phyloP scores from a whole-genome alignment of 2,329 filamentous ascomycete genomes.

The Paraconiothyrium brasiliense region DNA sequence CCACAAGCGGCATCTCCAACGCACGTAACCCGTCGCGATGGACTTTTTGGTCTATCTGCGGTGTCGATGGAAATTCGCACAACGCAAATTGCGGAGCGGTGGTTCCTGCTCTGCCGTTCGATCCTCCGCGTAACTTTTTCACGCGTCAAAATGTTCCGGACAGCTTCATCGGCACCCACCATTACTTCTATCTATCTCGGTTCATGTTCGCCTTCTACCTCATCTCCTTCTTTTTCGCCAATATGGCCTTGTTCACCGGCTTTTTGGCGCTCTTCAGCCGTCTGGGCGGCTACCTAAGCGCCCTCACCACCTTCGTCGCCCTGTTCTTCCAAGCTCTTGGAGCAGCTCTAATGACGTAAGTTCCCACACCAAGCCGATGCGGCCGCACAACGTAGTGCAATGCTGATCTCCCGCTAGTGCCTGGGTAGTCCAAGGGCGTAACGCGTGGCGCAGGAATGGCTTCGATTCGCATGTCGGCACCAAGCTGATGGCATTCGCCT shows the following conservation, averaged over 20 bases:
- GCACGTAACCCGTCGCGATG: constrained; percentile 73
- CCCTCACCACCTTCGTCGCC: constrained; percentile 65
- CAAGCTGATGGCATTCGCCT: constrained; percentile 80
- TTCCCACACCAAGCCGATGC: constrained; percentile 29
- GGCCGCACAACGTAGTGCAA: background rate
- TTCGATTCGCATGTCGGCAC: constrained; percentile 69
- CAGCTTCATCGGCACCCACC: constrained; percentile 64
- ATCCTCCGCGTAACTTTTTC: constrained; percentile 69
- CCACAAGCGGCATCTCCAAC: constrained; percentile 73
- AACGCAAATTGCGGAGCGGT: constrained; percentile 69
- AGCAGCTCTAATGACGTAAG: constrained; percentile 79
- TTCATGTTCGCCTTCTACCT: constrained; percentile 95
- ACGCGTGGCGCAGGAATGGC: constrained; percentile 67
- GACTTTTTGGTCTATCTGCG: constrained; percentile 90
- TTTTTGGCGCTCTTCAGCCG: constrained; percentile 76
- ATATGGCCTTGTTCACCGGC: constrained; percentile 71
- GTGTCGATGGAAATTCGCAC: constrained; percentile 60
- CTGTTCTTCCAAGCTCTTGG: constrained; percentile 75
- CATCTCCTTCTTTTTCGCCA: constrained; percentile 81
- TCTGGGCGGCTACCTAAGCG: constrained; percentile 73
- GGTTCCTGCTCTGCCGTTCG: constrained; percentile 73
- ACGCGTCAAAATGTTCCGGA: constrained; percentile 63
- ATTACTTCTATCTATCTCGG: constrained; percentile 85
- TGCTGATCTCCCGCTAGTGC: constrained; percentile 55
- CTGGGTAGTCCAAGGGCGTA: constrained; percentile 74